Percentiles rank a stretch among this genome's conserved stretches.
Evolutionary conservation across 352 stramenopile species (phyloP).

Genomic region (Globisporangium polare): DNA sequence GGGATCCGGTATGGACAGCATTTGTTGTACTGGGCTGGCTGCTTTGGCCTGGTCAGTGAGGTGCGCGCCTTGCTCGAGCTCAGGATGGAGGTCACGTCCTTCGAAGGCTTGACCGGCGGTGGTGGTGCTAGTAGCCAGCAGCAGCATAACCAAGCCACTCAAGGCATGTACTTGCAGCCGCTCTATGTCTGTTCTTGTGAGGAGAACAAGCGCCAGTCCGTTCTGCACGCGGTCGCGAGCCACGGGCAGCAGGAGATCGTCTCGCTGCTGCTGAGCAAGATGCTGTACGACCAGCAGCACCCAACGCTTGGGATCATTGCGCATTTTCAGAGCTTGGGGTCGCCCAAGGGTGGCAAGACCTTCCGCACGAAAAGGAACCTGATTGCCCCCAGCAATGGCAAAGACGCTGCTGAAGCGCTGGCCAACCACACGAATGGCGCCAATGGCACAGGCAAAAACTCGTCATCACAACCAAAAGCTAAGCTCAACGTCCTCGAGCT

Average conservation of each 20-base stretch:
- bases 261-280: constrained; percentile 38
- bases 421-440: not conserved
- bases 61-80: constrained; percentile 44
- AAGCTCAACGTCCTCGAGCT: constrained; percentile 24
- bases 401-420: not conserved
- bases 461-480: not conserved
- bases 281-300: constrained; percentile 41
- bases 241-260: constrained; percentile 55
- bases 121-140: not conserved
- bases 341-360: not conserved
- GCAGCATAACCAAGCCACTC: not conserved
- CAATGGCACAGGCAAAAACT: not conserved
- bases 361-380: constrained; percentile 9
- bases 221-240: constrained; percentile 52
- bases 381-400: constrained; percentile 15
- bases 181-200: constrained; percentile 69
- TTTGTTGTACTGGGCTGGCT: constrained; percentile 69
- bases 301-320: not conserved
- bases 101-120: not conserved
- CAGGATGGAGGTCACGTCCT: constrained; percentile 19
- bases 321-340: not conserved
- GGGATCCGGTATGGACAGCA: constrained; percentile 72
- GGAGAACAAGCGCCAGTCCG: constrained; percentile 56
- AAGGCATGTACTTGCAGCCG: constrained; percentile 26
- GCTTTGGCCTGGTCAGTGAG: constrained; percentile 58